Evolutionary conservation across 768 basidiomycete genomes (phyloP).

Genomic region (Amanita molliuscula): DNA sequence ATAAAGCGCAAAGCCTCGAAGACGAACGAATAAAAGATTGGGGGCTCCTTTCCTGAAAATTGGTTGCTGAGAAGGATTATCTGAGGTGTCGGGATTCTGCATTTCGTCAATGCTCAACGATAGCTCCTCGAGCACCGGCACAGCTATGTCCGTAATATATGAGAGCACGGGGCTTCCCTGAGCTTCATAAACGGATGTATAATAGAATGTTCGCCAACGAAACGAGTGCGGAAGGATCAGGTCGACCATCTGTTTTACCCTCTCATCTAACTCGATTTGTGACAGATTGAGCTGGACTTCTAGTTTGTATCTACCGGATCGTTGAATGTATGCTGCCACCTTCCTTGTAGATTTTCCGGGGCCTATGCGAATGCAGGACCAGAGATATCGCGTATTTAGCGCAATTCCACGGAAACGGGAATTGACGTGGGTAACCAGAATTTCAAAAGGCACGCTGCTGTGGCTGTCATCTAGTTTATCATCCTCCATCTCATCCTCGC

Average conservation of each 20-base stretch:
- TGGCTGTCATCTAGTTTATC: background rate
- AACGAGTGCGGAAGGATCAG: constrained; percentile 20
- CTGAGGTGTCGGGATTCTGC: constrained; percentile 12
- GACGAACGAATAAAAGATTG: constrained; percentile 26
- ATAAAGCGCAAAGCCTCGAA: constrained; percentile 33
- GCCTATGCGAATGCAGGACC: constrained; percentile 25
- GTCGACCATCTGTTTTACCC: constrained; percentile 14
- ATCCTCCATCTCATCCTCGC: constrained; percentile 10
- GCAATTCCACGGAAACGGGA: constrained; percentile 28
- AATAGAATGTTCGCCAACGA: constrained; percentile 26
- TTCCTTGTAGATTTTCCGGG: constrained; percentile 12
- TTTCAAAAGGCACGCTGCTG: constrained; percentile 21
- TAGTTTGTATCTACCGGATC: constrained; percentile 23
- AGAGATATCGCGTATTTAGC: constrained; percentile 26
- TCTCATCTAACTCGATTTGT: constrained; percentile 4
- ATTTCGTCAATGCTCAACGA: constrained; percentile 25
- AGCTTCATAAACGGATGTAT: constrained; percentile 18
- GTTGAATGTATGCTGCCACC: constrained; percentile 20
- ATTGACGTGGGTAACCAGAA: constrained; percentile 29
- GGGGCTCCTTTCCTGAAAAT: constrained; percentile 11
- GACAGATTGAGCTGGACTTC: constrained; percentile 21
- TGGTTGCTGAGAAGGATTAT: constrained; percentile 2
- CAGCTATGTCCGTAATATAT: constrained; percentile 17
- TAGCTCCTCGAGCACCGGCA: constrained; percentile 27
- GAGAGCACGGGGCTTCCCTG: constrained; percentile 17